These are phyloP conservation scores for Taphrina sp. DNA, from an alignment of 1,139 yeast genomes.

Conservation along the genomic window DNA sequence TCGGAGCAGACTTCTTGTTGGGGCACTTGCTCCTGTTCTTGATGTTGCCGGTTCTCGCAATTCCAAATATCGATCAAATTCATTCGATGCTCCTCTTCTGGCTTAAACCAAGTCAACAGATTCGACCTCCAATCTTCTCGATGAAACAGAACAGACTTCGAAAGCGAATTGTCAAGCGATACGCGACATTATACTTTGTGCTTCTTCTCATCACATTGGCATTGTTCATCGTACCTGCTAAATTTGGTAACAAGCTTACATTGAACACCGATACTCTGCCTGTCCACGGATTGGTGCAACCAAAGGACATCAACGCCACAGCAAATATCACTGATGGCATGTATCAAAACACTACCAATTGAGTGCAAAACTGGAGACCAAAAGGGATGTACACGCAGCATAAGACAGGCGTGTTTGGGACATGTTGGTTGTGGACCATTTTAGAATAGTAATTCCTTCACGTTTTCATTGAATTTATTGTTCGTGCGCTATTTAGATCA, in stretches of 20 bases:
- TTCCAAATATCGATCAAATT: conserved; percentile 95
- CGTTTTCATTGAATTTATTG: too few species aligned
- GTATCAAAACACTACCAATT: too few species aligned
- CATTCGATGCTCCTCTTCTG: conserved; percentile 98
- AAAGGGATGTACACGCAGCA: too few species aligned
- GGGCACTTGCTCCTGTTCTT: conserved; percentile 86
- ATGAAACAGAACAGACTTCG: conserved; percentile 95
- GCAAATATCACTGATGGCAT: too few species aligned
- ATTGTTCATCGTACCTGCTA: conserved; percentile 89
- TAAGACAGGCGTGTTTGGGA: too few species aligned
- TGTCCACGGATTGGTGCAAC: conserved; percentile 17
- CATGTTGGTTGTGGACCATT: too few species aligned
- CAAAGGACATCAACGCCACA: conserved; percentile 30
- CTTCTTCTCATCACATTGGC: conserved; percentile 69
- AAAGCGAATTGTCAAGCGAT: conserved; percentile 97
- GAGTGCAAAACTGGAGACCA: too few species aligned
- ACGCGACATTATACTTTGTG: conserved; percentile 75
- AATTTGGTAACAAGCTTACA: conserved; percentile 47
- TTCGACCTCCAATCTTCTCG: conserved; percentile 97
- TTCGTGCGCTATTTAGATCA: too few species aligned
- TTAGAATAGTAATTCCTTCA: too few species aligned
- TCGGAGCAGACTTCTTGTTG: conserved; percentile 92
- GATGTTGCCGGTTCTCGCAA: conserved; percentile 79
- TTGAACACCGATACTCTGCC: conserved; percentile 5
- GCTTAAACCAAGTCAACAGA: conserved; percentile 97